Base-by-base conservation (phyloP, 371 early-diverging fungal genomes). In the Sporodiniella umbellata region DNA sequence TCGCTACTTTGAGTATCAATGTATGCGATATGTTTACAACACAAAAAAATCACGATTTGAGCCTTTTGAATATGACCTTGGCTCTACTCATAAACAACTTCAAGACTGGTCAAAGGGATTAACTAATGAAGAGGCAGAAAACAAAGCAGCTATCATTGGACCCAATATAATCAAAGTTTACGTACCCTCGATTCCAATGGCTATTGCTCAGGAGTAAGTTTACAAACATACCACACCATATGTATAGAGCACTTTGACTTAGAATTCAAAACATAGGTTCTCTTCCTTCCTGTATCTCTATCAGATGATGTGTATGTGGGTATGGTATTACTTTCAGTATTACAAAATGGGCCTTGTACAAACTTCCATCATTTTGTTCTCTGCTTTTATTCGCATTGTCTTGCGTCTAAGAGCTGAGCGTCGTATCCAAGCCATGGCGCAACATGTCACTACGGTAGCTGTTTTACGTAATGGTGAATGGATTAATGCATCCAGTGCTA, bases 331-430 rank as follows among this genome's bases (percentile, higher is more conserved):
- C 58, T 79, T 83, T 51, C 72, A 70, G 45, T 87, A 86, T 68
- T 89, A 81, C 63, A 64, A 70, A 48, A 80, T 89, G 71, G 89
- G 83, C 39, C 48, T 86, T 2, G 86, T 88, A 2, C 76, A 87
- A 39, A 84, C 85, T 0, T 54, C 58, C 24, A 83, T 89, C 23
- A 80, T 87, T 49, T 56, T 87, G 6, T 37, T 73, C 4, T 80
- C 88, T 7, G 89, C 87, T 1, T 30, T 86, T 8, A 71, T 79
- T 59, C 85, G 85, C 57, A 86, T 87, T 7, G 38, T 69, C 8
- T 67, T 87, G 22, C 80, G 76, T 38, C 48, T 81, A 10, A 55
- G 70, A n/a, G 73, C 86, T 0, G 86, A 85, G 49, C 50, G 68
- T 17, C 75, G 84, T 23, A 81, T 88, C 39, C 78, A 78, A 54